A percentile compares a stretch with the other conserved stretches of the same genome.
Conservation (phyloP, 2,329 filamentous ascomycete species). For the Herpotrichia juniperi region DNA sequence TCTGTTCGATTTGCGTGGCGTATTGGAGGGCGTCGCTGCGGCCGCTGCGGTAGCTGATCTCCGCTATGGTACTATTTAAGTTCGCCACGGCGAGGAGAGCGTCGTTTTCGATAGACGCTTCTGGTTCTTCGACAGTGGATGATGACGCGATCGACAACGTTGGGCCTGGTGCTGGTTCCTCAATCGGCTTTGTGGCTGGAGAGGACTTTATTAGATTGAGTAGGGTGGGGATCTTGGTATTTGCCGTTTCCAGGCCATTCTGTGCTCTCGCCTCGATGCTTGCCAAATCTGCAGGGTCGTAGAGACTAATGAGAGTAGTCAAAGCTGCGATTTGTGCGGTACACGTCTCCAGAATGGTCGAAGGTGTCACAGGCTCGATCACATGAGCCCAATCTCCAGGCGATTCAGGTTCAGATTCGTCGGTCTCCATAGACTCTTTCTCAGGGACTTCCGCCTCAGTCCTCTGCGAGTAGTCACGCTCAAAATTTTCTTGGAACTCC, state of each 20-base stretch:
- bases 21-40: constrained; percentile 61
- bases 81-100: constrained; percentile 61
- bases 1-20: constrained; percentile 46
- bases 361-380: constrained; percentile 69
- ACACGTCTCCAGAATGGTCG: constrained; percentile 70
- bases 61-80: constrained; percentile 62
- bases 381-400: constrained; percentile 70
- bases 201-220: constrained; percentile 45
- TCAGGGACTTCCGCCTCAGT: constrained; percentile 5
- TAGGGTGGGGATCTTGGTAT: constrained; percentile 61
- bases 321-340: constrained; percentile 63
- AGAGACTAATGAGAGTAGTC: constrained; percentile 55
- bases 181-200: constrained; percentile 18
- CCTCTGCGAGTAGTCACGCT: too few relatives aligned
- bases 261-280: constrained; percentile 64
- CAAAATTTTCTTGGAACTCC: constrained; percentile 25
- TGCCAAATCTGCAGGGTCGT: constrained; percentile 55
- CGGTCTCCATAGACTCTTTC: constrained; percentile 30
- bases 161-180: constrained; percentile 36
- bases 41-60: constrained; percentile 61
- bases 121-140: constrained; percentile 27
- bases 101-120: constrained; percentile 55
- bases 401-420: constrained; percentile 32
- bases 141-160: constrained; percentile 39
- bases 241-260: constrained; percentile 59